A percentile compares a stretch with the other conserved stretches of the same genome.
These are phyloP conservation scores for Fistulinella prunicolor DNA, from an alignment of 768 basidiomycete genomes.

Conservation along the genomic window DNA sequence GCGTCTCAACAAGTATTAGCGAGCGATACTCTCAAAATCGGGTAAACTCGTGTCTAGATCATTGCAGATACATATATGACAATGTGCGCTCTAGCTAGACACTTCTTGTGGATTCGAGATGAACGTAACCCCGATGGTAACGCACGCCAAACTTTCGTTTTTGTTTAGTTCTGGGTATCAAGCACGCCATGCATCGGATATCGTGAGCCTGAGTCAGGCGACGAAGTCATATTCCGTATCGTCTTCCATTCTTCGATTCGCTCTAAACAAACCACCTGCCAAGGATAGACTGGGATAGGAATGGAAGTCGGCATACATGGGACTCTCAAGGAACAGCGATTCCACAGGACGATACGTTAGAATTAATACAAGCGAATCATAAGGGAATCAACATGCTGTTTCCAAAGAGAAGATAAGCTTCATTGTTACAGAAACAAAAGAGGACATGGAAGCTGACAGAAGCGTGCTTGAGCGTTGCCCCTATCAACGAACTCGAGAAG, in stretches of 20 bases:
- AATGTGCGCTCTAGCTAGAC: background rate
- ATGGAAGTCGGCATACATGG: conserved; percentile 7
- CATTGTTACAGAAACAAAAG: background rate
- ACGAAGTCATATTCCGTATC: background rate
- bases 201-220: background rate
- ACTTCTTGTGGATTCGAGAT: conserved; percentile 2
- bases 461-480: background rate
- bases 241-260: conserved; percentile 9
- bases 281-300: conserved; percentile 4
- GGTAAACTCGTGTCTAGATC: conserved; percentile 8
- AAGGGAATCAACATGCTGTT: background rate
- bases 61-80: background rate
- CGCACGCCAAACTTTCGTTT: background rate
- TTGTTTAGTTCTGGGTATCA: background rate
- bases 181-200: background rate
- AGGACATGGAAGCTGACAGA: background rate
- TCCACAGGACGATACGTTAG: background rate
- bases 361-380: background rate
- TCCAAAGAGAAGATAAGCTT: background rate
- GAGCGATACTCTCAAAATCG: background rate
- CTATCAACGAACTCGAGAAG: conserved; percentile 2
- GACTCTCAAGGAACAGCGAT: conserved; percentile 1
- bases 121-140: background rate
- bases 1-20: background rate
- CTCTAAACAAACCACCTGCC: conserved; percentile 7